Evolutionary conservation across 306 rosid genomes (phyloP).

Genomic region (Vigna trinervia): DNA sequence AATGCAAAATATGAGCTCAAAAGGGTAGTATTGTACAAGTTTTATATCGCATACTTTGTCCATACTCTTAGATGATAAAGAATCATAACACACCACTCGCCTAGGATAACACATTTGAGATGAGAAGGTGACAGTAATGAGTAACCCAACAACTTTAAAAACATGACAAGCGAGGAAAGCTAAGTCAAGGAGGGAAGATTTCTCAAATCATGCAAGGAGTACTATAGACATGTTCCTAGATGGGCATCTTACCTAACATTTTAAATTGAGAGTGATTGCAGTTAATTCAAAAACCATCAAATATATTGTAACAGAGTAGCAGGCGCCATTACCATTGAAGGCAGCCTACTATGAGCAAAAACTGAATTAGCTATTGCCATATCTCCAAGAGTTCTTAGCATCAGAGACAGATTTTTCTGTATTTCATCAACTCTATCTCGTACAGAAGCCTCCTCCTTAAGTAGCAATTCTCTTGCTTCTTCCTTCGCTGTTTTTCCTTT

Average conservation of each 20-base stretch:
- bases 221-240: neutral
- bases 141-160: neutral
- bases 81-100: neutral
- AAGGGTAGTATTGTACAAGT: neutral
- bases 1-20: neutral
- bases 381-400: slow-evolving; percentile 89
- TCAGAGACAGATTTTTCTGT: slow-evolving; percentile 66
- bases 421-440: slow-evolving; percentile 75
- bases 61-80: neutral
- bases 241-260: neutral
- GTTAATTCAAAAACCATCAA: slow-evolving; percentile 39
- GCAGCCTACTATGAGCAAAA: slow-evolving; percentile 87
- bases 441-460: slow-evolving; percentile 81
- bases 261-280: slow-evolving; percentile 11
- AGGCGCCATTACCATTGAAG: slow-evolving; percentile 77
- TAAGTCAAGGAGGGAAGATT: neutral
- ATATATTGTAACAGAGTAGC: slow-evolving; percentile 26
- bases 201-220: neutral
- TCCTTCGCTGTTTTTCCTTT: slow-evolving; percentile 92
- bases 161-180: neutral
- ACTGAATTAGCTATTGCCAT: slow-evolving; percentile 88
- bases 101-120: neutral
- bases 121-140: neutral
- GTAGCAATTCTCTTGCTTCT: slow-evolving; percentile 88
- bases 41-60: neutral